These are phyloP conservation scores for Amaranthus palmeri DNA, from an alignment of 148 eudicot genomes.

Conservation along the genomic window DNA sequence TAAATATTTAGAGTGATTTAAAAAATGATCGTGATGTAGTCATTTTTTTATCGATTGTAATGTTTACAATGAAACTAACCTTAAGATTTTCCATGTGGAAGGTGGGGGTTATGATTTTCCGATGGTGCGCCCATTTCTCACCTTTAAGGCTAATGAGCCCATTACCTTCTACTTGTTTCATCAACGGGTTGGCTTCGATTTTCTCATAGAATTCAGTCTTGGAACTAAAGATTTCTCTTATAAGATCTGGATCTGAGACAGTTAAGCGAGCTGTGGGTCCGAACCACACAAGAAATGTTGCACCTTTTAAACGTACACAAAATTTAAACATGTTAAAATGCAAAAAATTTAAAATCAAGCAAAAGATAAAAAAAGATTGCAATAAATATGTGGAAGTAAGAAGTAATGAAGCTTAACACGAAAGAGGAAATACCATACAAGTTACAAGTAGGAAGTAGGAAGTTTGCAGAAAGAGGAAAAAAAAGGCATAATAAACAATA, in stretches of 20 bases:
- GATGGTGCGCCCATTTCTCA: constrained; percentile 95
- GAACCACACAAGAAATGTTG: constrained; percentile 89
- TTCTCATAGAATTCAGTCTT: constrained; percentile 83
- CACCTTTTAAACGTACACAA: constrained; percentile 30
- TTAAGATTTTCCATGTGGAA: constrained; percentile 94
- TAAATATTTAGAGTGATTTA: not conserved
- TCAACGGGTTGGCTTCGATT: constrained; percentile 69
- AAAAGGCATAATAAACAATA: constrained; percentile 14
- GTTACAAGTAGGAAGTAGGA: constrained; percentile 40
- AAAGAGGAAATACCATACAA: constrained; percentile 25
- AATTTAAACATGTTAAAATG: not conserved
- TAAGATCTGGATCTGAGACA: constrained; percentile 76
- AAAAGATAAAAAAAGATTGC: constrained; percentile 10
- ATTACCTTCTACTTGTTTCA: constrained; percentile 80
- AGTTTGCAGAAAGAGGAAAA: constrained; percentile 38
- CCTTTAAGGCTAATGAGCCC: constrained; percentile 92
- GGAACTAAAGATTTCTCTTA: constrained; percentile 67
- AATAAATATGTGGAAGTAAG: constrained; percentile 27
- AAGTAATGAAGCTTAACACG: constrained; percentile 22
- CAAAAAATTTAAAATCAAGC: not conserved
- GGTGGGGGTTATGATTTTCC: constrained; percentile 86
- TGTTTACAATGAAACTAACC: constrained; percentile 30
- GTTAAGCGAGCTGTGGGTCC: constrained; percentile 79
- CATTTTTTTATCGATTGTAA: not conserved
- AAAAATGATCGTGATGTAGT: not conserved